phyloP scores from a whole-genome alignment of 2,329 filamentous ascomycete genomes.

The Neocatenulostroma microsporum region DNA sequence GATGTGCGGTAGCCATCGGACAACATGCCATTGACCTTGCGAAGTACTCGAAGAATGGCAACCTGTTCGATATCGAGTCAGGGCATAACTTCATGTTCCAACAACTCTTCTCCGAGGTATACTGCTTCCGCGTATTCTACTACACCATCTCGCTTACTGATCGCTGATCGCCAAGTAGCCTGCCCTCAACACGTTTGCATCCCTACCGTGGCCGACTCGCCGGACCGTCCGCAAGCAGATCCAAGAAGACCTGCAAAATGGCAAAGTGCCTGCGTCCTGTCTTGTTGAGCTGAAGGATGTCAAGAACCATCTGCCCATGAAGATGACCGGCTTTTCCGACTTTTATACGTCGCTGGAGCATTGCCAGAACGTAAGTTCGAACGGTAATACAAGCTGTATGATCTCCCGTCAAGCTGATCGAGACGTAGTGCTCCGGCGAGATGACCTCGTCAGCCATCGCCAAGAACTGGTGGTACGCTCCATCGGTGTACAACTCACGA shows the following conservation, averaged over 20 bases:
- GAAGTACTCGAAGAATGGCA: constrained; percentile 18
- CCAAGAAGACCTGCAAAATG: constrained; percentile 28
- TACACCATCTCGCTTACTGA: neutral
- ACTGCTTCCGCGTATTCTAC: constrained; percentile 1
- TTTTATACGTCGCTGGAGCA: constrained; percentile 51
- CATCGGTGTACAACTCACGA: constrained; percentile 37
- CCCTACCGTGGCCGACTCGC: constrained; percentile 32
- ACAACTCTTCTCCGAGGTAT: constrained; percentile 18
- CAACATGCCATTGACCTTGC: constrained; percentile 23
- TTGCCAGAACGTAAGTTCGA: constrained; percentile 42
- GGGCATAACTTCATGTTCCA: constrained; percentile 13
- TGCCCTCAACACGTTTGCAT: constrained; percentile 45
- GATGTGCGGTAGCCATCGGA: constrained; percentile 26
- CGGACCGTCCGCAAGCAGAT: constrained; percentile 36
- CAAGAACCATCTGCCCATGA: constrained; percentile 48
- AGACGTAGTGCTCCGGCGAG: constrained; percentile 36
- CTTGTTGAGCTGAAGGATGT: constrained; percentile 35
- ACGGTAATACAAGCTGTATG: no score
- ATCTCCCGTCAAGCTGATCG: no score
- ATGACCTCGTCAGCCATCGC: constrained; percentile 26
- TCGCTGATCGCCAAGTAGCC: constrained; percentile 17
- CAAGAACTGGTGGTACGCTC: constrained; percentile 31
- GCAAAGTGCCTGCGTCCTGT: constrained; percentile 20
- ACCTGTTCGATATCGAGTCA: constrained; percentile 12
- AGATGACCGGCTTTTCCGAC: constrained; percentile 51